phyloP scores from a whole-genome alignment of 768 basidiomycete genomes.

The Bullera alba region DNA sequence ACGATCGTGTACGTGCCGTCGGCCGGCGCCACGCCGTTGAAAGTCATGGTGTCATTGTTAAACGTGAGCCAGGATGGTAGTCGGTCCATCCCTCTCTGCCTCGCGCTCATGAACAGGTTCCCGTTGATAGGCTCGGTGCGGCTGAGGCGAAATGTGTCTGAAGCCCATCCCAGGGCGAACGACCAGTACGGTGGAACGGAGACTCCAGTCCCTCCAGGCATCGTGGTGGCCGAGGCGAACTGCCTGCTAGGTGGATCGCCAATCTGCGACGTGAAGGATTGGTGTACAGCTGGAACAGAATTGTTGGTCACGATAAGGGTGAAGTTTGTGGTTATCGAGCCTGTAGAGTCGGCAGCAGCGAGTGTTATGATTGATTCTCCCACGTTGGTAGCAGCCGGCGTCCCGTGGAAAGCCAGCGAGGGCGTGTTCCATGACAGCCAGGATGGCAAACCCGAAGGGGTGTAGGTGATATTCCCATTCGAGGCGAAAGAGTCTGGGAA shows the following conservation, averaged over 20 bases:
- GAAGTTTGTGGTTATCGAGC: constrained; percentile 37
- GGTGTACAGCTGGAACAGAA: constrained; percentile 59
- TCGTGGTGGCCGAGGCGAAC: constrained; percentile 33
- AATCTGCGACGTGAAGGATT: constrained; percentile 59
- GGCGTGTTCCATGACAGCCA: constrained; percentile 71
- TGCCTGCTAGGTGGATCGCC: constrained; percentile 56
- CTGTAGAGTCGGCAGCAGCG: constrained; percentile 53
- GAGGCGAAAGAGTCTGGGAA: constrained; percentile 59
- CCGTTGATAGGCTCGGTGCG: constrained; percentile 48
- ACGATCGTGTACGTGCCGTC: constrained; percentile 50
- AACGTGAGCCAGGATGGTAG: constrained; percentile 74
- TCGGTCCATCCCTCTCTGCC: constrained; percentile 59
- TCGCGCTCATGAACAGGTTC: constrained; percentile 56
- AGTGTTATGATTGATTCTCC: constrained; percentile 60
- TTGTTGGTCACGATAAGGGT: constrained; percentile 42
- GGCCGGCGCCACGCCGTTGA: constrained; percentile 69
- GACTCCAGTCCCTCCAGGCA: constrained; percentile 49
- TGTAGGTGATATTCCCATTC: constrained; percentile 51
- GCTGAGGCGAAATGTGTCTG: constrained; percentile 56
- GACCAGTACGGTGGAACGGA: constrained; percentile 81
- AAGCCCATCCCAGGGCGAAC: constrained; percentile 78
- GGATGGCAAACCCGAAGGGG: constrained; percentile 56
- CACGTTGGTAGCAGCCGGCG: constrained; percentile 58
- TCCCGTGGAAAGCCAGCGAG: constrained; percentile 61
- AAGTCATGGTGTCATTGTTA: constrained; percentile 62